Conservation (phyloP, 768 basidiomycete genomes). For the Xanthoconium stramineum region DNA sequence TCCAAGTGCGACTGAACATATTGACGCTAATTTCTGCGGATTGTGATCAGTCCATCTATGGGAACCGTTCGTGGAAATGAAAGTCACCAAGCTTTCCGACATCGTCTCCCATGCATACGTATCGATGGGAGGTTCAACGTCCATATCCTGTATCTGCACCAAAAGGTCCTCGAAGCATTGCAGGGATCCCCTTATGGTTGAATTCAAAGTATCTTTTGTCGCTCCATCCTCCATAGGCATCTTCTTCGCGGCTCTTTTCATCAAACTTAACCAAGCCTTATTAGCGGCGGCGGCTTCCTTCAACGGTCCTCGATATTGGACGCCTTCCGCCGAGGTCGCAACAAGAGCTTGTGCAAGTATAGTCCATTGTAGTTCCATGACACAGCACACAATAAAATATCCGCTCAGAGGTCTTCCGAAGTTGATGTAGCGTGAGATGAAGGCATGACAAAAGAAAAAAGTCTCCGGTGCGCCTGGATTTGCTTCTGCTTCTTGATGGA, state of each 20-base stretch:
- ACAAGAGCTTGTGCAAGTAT: slow-evolving; percentile 69
- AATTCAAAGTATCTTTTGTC: slow-evolving; percentile 41
- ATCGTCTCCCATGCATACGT: slow-evolving; percentile 93
- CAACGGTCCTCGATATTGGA: slow-evolving; percentile 23
- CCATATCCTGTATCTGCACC: slow-evolving; percentile 79
- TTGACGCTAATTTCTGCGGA: slow-evolving; percentile 75
- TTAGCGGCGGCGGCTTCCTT: slow-evolving; percentile 82
- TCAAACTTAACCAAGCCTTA: slow-evolving; percentile 71
- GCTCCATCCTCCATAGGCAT: slow-evolving; percentile 36
- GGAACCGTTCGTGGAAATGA: background rate
- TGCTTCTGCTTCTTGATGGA: slow-evolving; percentile 51
- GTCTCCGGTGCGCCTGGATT: slow-evolving; percentile 29
- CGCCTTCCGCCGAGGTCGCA: slow-evolving; percentile 33
- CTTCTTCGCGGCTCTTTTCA: slow-evolving; percentile 45
- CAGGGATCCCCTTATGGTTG: slow-evolving; percentile 58
- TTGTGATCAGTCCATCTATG: background rate
- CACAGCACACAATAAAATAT: slow-evolving; percentile 87
- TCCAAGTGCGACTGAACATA: slow-evolving; percentile 71
- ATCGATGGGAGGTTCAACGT: slow-evolving; percentile 71
- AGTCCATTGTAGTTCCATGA: slow-evolving; percentile 83
- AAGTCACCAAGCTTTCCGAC: slow-evolving; percentile 79
- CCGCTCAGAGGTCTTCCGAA: slow-evolving; percentile 79
- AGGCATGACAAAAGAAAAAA: slow-evolving; percentile 60
- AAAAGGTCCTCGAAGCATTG: slow-evolving; percentile 77
- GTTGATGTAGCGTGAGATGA: slow-evolving; percentile 71